Conservation (phyloP, 148 eudicot species). For the Vaccinium myrtillus region DNA sequence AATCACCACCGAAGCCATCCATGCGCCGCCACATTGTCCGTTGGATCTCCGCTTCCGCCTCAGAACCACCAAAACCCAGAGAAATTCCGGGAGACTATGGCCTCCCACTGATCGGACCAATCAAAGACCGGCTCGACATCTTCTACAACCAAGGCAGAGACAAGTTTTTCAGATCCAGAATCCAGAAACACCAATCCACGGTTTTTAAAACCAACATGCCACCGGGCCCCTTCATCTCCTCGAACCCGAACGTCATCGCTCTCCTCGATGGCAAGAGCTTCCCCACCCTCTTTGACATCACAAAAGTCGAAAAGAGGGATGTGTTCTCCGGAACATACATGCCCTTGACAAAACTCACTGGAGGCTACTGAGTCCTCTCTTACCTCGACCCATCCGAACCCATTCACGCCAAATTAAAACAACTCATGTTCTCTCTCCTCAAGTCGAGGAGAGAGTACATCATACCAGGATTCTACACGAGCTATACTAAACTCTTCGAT, state of each 20-base stretch:
- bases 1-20: background rate
- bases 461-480: conserved; percentile 54
- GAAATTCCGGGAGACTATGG: conserved; percentile 75
- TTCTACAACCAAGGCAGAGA: conserved; percentile 79
- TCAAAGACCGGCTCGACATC: conserved; percentile 60
- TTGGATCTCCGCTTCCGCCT: conserved; percentile 26
- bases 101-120: conserved; percentile 57
- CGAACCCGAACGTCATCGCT: conserved; percentile 56
- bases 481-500: conserved; percentile 42
- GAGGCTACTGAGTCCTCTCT: conserved; percentile 68
- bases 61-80: conserved; percentile 18
- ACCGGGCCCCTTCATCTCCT: conserved; percentile 63
- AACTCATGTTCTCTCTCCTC: conserved; percentile 19
- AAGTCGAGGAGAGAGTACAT: conserved; percentile 40
- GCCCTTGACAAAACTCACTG: conserved; percentile 72
- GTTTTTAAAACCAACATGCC: conserved; percentile 80
- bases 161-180: conserved; percentile 62
- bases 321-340: conserved; percentile 67
- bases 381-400: conserved; percentile 82
- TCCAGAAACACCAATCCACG: conserved; percentile 64
- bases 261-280: conserved; percentile 67
- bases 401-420: conserved; percentile 34
- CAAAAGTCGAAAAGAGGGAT: conserved; percentile 69
- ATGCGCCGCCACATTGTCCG: background rate
- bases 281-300: conserved; percentile 55